phyloP scores from a whole-genome alignment of 1,139 yeast species.

The Wickerhamomyces sp. region DNA sequence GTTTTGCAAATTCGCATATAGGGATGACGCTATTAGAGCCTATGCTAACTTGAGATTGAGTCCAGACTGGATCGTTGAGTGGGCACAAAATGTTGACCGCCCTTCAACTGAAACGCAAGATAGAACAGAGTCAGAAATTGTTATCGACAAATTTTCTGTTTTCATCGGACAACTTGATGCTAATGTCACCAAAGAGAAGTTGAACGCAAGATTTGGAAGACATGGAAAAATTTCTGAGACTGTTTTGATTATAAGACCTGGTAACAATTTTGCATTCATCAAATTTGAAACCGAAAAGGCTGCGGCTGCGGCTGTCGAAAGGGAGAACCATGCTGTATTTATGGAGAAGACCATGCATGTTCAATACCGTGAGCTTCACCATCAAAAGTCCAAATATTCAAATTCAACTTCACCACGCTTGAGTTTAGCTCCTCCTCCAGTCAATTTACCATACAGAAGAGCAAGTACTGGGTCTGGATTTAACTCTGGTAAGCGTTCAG shows the following conservation, averaged over 20 bases:
- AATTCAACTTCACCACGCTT: constrained; percentile 34
- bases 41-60: constrained; percentile 62
- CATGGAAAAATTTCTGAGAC: constrained; percentile 61
- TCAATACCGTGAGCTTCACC: constrained; percentile 66
- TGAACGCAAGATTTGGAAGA: constrained; percentile 51
- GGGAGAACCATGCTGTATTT: constrained; percentile 75
- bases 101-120: constrained; percentile 21
- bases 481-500: constrained; percentile 1
- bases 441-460: constrained; percentile 46
- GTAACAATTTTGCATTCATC: constrained; percentile 64
- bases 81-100: constrained; percentile 79
- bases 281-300: constrained; percentile 59
- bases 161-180: constrained; percentile 71
- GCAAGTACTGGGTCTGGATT: constrained; percentile 28
- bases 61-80: constrained; percentile 55
- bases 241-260: constrained; percentile 46
- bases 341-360: constrained; percentile 75
- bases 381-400: constrained; percentile 17
- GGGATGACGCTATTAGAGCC: constrained; percentile 89
- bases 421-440: constrained; percentile 71
- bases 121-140: constrained; percentile 24
- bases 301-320: constrained; percentile 78
- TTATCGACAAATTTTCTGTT: constrained; percentile 66
- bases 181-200: constrained; percentile 47
- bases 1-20: constrained; percentile 77